A percentile compares a stretch with the other conserved stretches of the same genome.
Conservation (phyloP, 768 basidiomycete genomes). For the Lactarius evosmus region DNA sequence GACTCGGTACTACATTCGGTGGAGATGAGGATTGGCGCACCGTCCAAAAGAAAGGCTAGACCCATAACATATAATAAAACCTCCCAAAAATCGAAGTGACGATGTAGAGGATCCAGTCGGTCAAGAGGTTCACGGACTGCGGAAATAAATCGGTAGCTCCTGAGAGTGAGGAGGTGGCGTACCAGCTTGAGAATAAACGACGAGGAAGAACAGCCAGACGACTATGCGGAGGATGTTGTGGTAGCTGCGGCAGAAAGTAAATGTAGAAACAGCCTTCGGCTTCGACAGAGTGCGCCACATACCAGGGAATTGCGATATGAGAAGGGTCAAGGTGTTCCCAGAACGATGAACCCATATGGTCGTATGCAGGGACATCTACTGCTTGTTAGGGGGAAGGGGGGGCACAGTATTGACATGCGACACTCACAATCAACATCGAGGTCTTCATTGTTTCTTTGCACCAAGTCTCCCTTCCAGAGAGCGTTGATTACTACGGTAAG, state of each 20-base stretch:
- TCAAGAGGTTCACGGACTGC: conserved; percentile 77
- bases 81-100: conserved; percentile 77
- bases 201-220: conserved; percentile 76
- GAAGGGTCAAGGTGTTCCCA: conserved; percentile 74
- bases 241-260: conserved; percentile 47
- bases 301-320: conserved; percentile 79
- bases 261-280: neutral
- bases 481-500: conserved; percentile 61
- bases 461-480: conserved; percentile 78
- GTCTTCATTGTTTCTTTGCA: conserved; percentile 72
- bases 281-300: conserved; percentile 1
- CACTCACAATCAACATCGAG: conserved; percentile 74
- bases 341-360: conserved; percentile 50
- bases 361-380: conserved; percentile 66
- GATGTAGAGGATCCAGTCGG: conserved; percentile 52
- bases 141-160: conserved; percentile 11
- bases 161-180: conserved; percentile 25
- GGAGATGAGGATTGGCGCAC: conserved; percentile 39
- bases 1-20: neutral
- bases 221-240: conserved; percentile 79
- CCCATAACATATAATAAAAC: conserved; percentile 73
- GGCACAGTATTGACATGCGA: neutral
- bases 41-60: conserved; percentile 75
- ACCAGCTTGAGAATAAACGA: conserved; percentile 84
- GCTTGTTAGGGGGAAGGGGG: conserved; percentile 21